Conservation (phyloP, 257 asterid species). For the Fraxinus anomala region DNA sequence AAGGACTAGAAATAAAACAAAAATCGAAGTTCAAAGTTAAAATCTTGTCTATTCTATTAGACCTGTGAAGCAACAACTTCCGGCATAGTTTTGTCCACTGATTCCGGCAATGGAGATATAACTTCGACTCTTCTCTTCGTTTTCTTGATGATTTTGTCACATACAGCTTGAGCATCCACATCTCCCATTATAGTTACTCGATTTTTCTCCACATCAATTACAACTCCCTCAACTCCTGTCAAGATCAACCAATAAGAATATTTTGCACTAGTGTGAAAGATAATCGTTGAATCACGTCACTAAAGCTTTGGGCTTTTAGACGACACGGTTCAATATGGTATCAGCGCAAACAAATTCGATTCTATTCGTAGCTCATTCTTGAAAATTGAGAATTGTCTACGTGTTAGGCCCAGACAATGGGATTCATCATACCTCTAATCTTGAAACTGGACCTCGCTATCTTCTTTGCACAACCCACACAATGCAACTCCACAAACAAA, state of each 20-base stretch:
- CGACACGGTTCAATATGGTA: too few species aligned
- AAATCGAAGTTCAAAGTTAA: background rate
- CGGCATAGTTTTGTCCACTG: slow-evolving; percentile 74
- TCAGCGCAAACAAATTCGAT: too few species aligned
- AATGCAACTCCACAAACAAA: slow-evolving; percentile 73
- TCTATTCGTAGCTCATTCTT: too few species aligned
- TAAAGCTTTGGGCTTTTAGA: too few species aligned
- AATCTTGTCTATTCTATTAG: background rate
- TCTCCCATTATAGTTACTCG: slow-evolving; percentile 78
- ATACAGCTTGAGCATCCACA: slow-evolving; percentile 74
- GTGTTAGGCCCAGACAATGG: background rate
- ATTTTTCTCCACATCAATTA: slow-evolving; percentile 59
- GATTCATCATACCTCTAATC: slow-evolving; percentile 59
- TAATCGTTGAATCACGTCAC: too few species aligned
- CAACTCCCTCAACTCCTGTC: slow-evolving; percentile 75
- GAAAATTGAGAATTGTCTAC: too few species aligned
- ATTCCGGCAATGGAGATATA: slow-evolving; percentile 64
- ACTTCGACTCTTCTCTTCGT: slow-evolving; percentile 62
- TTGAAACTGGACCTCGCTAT: slow-evolving; percentile 66
- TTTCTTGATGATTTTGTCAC: slow-evolving; percentile 64
- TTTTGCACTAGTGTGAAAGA: too few species aligned
- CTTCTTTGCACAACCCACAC: slow-evolving; percentile 87
- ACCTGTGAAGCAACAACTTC: slow-evolving; percentile 85
- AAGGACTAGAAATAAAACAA: background rate
- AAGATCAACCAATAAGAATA: background rate